Conservation (phyloP, 1,139 yeast genomes). For the Geotrichum siamense region DNA sequence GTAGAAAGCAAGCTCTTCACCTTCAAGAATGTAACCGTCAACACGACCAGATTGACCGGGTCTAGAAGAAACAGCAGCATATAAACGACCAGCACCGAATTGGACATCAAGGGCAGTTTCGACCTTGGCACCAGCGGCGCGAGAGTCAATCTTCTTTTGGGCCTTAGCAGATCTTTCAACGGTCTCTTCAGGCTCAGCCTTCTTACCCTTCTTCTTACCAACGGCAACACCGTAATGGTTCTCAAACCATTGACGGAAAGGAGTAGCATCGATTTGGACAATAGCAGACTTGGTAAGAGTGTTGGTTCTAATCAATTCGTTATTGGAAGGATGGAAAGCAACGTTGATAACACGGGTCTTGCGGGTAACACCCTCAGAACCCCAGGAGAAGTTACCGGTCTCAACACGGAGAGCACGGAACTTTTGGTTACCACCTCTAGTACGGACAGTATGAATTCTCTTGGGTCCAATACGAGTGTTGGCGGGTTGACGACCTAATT, state of each 20-base stretch:
- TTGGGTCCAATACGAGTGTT: slow-evolving; percentile 98
- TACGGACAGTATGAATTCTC: slow-evolving; percentile 98
- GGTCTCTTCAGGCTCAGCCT: slow-evolving; percentile 34
- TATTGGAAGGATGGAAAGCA: slow-evolving; percentile 98
- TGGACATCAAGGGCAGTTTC: slow-evolving; percentile 90
- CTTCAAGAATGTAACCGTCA: slow-evolving; percentile 99
- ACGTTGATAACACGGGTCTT: slow-evolving; percentile 98
- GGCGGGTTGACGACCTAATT: slow-evolving; percentile 99
- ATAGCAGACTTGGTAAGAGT: slow-evolving; percentile 98
- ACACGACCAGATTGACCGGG: slow-evolving; percentile 99
- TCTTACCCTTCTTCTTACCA: slow-evolving; percentile 65
- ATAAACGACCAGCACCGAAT: slow-evolving; percentile 70
- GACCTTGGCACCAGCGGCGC: slow-evolving; percentile 77
- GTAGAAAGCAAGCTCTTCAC: slow-evolving; percentile 99
- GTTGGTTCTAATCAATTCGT: slow-evolving; percentile 99
- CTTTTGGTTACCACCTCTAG: slow-evolving; percentile 99
- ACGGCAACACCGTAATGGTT: slow-evolving; percentile 92
- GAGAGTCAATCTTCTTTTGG: slow-evolving; percentile 86
- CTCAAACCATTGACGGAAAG: slow-evolving; percentile 99
- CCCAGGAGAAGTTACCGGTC: slow-evolving; percentile 99
- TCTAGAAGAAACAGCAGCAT: slow-evolving; percentile 98
- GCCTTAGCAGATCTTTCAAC: slow-evolving; percentile 66
- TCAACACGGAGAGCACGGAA: slow-evolving; percentile 99
- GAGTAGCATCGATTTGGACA: slow-evolving; percentile 99
- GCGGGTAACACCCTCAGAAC: slow-evolving; percentile 95